phyloP scores from a whole-genome alignment of 805 yeast species.

The Candida hispaniensis region DNA sequence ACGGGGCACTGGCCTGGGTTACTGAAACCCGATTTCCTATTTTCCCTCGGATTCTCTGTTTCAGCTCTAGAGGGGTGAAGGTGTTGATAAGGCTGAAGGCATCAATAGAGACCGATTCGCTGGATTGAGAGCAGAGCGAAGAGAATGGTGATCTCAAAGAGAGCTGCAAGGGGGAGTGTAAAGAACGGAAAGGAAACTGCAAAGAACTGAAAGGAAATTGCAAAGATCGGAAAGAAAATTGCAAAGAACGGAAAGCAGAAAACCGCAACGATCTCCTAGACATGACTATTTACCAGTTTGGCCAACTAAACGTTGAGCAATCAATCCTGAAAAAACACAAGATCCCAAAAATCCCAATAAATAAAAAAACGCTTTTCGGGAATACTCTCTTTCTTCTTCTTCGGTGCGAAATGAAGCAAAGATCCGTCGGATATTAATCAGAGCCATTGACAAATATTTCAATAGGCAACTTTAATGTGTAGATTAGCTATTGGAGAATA shows the following conservation, averaged over 20 bases:
- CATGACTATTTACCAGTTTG: constrained; percentile 4
- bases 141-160: no score
- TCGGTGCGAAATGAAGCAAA: constrained; percentile 77
- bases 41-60: constrained; percentile 3
- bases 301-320: constrained; percentile 42
- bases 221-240: background rate
- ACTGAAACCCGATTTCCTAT: constrained; percentile 10
- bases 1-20: constrained; percentile 8
- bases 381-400: constrained; percentile 69
- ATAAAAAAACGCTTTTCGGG: constrained; percentile 54
- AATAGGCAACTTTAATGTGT: no score
- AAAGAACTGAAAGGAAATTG: background rate
- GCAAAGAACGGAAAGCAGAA: background rate
- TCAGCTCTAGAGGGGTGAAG: no score
- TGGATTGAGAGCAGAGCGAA: background rate
- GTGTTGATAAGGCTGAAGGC: no score
- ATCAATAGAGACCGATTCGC: constrained; percentile 2
- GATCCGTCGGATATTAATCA: constrained; percentile 66
- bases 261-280: background rate
- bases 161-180: no score
- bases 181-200: no score
- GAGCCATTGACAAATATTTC: no score
- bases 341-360: constrained; percentile 71
- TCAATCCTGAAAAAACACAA: constrained; percentile 69
- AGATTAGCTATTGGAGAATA: no score